phyloP scores from a whole-genome alignment of 1,139 yeast genomes.

The Hansenula sp. region DNA sequence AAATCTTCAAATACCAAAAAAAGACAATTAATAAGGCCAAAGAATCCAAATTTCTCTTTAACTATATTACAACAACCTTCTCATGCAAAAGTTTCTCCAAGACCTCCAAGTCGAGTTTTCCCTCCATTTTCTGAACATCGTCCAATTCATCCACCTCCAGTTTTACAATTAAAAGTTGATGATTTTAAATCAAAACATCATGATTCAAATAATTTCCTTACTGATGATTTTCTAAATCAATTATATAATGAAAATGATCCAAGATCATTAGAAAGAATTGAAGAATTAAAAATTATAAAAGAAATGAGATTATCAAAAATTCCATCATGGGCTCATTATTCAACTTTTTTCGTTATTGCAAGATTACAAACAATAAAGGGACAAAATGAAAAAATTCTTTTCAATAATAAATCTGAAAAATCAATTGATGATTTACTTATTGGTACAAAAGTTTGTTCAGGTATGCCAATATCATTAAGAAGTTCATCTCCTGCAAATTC shows the following conservation, averaged over 20 bases:
- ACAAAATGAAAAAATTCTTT: slow-evolving; percentile 8
- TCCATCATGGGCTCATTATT: slow-evolving; percentile 23
- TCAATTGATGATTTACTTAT: slow-evolving; percentile 15
- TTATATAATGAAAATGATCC: slow-evolving; percentile 7
- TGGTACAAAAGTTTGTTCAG: slow-evolving; percentile 23
- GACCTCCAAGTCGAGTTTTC: slow-evolving; percentile 15
- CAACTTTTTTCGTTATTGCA: slow-evolving; percentile 24
- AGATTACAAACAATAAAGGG: slow-evolving; percentile 13
- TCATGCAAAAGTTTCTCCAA: slow-evolving; percentile 24
- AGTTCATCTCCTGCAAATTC: slow-evolving; percentile 12
- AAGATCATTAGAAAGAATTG: slow-evolving; percentile 15
- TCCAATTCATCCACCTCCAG: slow-evolving; percentile 27
- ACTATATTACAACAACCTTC: slow-evolving; percentile 23
- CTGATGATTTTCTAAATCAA: slow-evolving; percentile 8
- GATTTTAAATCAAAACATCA: slow-evolving; percentile 6
- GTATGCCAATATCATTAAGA: slow-evolving; percentile 21
- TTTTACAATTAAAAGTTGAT: slow-evolving; percentile 18
- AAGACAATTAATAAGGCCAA: slow-evolving; percentile 15
- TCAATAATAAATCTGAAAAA: slow-evolving; percentile 5
- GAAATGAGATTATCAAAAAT: slow-evolving; percentile 13
- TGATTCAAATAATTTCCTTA: slow-evolving; percentile 1
- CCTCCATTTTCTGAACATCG: slow-evolving; percentile 25
- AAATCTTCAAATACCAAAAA: slow-evolving; percentile 4
- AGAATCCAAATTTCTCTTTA: slow-evolving; percentile 13
- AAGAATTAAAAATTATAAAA: slow-evolving; percentile 18